These are phyloP conservation scores for Fusarium globosum DNA, from an alignment of 2,329 filamentous ascomycete species.

Conservation along the genomic window DNA sequence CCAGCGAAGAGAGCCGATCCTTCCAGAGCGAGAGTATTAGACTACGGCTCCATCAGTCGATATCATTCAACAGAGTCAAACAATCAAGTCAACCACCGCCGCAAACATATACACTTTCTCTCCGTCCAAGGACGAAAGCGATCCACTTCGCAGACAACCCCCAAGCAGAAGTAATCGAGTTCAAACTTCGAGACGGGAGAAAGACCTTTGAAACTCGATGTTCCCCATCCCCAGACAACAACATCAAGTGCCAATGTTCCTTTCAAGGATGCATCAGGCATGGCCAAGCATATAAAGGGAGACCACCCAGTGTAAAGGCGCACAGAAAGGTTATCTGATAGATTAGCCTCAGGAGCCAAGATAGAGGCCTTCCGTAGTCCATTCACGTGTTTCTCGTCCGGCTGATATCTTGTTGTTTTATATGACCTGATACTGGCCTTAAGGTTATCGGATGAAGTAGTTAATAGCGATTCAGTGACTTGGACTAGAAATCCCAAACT, in stretches of 20 bases:
- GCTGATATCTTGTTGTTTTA: neutral
- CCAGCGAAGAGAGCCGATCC: neutral
- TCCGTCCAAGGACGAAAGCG: no score
- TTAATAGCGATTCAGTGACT: neutral
- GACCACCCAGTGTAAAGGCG: neutral
- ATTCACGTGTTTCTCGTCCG: neutral
- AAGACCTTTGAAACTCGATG: no score
- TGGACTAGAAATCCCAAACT: neutral
- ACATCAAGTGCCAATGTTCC: no score
- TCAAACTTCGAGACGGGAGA: no score
- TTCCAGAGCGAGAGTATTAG: neutral
- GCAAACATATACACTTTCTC: no score
- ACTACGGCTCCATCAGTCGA: no score
- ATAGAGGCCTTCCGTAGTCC: neutral
- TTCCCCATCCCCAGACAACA: no score
- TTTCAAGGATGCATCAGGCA: neutral
- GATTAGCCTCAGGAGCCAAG: neutral
- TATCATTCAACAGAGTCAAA: no score
- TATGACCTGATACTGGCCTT: no score
- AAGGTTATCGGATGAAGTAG: neutral
- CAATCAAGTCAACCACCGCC: no score
- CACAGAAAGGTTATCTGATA: neutral
- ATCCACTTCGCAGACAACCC: no score
- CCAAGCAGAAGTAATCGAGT: no score
- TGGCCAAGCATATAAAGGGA: neutral